These are phyloP conservation scores for Selaginella moellendorffii DNA, from an alignment of 75 land plant species.

Conservation along the genomic window DNA sequence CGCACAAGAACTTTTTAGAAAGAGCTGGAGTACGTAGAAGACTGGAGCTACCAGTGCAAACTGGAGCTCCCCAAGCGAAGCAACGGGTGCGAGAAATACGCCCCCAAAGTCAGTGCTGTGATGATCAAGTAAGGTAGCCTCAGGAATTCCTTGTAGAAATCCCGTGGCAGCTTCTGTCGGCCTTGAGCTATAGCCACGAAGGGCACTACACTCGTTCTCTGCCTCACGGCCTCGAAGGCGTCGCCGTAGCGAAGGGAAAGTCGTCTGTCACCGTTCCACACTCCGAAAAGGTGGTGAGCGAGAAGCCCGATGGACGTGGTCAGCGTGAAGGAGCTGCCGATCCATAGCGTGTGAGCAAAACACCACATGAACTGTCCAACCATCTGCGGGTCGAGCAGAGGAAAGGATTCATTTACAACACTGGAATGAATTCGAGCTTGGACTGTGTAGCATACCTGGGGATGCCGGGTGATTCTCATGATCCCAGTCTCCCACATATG, in stretches of 20 bases:
- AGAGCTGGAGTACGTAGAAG: too few relatives aligned
- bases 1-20: too few relatives aligned
- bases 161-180: conserved; percentile 70
- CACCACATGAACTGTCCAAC: conserved; percentile 98
- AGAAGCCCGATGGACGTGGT: conserved; percentile 81
- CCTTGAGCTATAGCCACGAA: conserved; percentile 86
- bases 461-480: conserved; percentile 91
- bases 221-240: conserved; percentile 59
- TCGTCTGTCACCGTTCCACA: conserved; percentile 91
- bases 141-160: conserved; percentile 76
- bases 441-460: conserved; percentile 44
- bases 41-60: conserved; percentile 84
- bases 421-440: too few relatives aligned
- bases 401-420: too few relatives aligned
- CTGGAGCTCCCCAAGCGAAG: conserved; percentile 62
- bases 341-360: conserved; percentile 87
- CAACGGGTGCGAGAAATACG: conserved; percentile 79
- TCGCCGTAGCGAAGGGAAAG: conserved; percentile 58
- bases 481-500: conserved; percentile 97
- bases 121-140: conserved; percentile 63
- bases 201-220: conserved; percentile 66
- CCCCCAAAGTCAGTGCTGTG: conserved; percentile 57
- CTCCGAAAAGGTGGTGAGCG: conserved; percentile 90
- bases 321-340: conserved; percentile 69
- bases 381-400: conserved; percentile 48